Evolutionary conservation across 441 rosid genomes (phyloP).

Genomic region (Mallotus repandus): DNA sequence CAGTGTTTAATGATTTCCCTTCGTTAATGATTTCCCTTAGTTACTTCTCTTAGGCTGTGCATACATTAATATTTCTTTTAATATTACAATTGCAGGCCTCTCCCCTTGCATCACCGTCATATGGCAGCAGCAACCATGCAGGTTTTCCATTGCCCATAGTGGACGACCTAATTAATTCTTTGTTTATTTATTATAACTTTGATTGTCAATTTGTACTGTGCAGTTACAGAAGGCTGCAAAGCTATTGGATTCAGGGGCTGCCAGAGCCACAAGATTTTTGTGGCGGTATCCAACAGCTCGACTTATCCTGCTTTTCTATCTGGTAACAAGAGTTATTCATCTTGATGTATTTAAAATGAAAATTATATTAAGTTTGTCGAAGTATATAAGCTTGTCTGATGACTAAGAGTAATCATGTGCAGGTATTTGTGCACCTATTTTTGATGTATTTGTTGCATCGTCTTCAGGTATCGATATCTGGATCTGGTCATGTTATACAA

Average conservation of each 20-base stretch:
- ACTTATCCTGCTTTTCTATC: conserved; percentile 71
- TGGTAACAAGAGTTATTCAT: conserved; percentile 44
- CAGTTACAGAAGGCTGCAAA: conserved; percentile 97
- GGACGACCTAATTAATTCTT: not conserved
- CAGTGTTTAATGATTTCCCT: not conserved
- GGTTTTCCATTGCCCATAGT: conserved; percentile 36
- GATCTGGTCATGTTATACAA: not conserved
- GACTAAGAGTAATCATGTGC: conserved; percentile 33
- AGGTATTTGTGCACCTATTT: conserved; percentile 97
- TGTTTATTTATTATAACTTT: conserved; percentile 13
- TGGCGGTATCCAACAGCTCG: conserved; percentile 99
- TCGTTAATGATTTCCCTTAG: not conserved
- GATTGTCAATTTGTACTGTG: conserved; percentile 25
- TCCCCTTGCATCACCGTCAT: conserved; percentile 91
- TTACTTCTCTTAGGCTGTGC: not conserved
- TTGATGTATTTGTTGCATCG: conserved; percentile 94
- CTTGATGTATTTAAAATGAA: conserved; percentile 14
- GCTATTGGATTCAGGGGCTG: conserved; percentile 88
- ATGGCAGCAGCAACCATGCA: conserved; percentile 80
- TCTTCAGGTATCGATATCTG: conserved; percentile 69
- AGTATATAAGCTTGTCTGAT: conserved; percentile 12
- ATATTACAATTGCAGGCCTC: conserved; percentile 64
- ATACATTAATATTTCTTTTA: conserved; percentile 3
- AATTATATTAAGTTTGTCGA: not conserved
- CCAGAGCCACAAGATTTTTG: conserved; percentile 92